Base-by-base conservation (phyloP, 2,329 filamentous ascomycete species). In the Colletotrichum coccodes region DNA sequence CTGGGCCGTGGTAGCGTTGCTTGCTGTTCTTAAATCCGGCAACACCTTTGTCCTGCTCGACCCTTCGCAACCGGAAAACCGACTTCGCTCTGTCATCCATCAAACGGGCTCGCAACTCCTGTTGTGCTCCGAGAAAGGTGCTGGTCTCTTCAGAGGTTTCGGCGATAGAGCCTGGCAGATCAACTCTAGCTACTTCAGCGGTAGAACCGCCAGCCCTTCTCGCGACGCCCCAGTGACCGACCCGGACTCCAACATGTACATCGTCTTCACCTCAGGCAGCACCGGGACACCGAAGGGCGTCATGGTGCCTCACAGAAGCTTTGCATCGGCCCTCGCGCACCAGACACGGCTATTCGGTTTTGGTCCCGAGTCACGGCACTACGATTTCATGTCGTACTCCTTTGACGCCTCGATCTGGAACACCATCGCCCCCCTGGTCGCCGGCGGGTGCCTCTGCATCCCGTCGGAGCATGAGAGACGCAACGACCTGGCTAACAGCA, bases 381-480 rank as follows among this genome's bases (percentile, higher is more conserved):
- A 40, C 0, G 79, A 80, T 28, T 80, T 79, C 30, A 74, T 78
- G 2, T 72, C 79, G 0, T 75, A 74, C 21, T 74, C 73, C 0
- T 80, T 80, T 42, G 79, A 79, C 46, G 76, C 73, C 4, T 73
- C 72, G 61, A 75, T 79, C 8, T 34, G 32, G 26, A 53, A 28
- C 49, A 53, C 49, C 49, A 23, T 34, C 16, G 49, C 38, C 16
- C 38, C 38, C 16, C 14, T 40, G 38, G 38, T 40, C 38, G 38
- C 38, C 14, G 38, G 38, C 6, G 38, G 38, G 6, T 40, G 38
- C 38, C 38, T 40, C 38, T 40, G 38, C 14, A 40, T 40, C 38
- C 38, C 38, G 38, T 40, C 38, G 14, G 38, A 40, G 38, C 16
- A 40, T 18, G 38, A 40, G 12, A 40, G 38, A 18, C 38, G 38